Conservation (phyloP, 305 asterid genomes). For the Nicotiana rustica region DNA sequence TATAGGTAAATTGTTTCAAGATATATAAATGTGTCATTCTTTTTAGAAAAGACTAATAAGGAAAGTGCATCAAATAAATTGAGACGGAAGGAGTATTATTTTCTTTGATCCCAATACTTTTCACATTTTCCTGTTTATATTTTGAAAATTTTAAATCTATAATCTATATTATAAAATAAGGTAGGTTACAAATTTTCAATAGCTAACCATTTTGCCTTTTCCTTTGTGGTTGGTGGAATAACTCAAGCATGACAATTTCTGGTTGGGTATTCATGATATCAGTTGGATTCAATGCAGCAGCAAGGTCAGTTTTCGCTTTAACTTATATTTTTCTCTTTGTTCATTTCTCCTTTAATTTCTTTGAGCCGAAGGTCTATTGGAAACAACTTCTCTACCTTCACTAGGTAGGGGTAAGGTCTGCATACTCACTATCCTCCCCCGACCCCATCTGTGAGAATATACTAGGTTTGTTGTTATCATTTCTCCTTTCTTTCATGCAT, state of each 20-base stretch:
- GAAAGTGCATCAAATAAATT: no score
- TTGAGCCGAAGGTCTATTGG: no score
- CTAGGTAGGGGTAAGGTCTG: no score
- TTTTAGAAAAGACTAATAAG: no score
- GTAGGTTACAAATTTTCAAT: neutral
- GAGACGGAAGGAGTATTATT: neutral
- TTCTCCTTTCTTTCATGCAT: no score
- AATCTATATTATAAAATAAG: neutral
- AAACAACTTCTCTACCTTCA: no score
- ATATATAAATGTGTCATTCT: no score
- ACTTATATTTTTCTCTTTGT: neutral
- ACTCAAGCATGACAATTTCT: conserved; percentile 44
- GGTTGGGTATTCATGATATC: conserved; percentile 52
- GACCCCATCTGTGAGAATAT: no score
- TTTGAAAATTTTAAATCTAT: no score
- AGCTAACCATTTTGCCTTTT: conserved; percentile 15
- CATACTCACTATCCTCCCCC: no score
- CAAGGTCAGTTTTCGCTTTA: conserved; percentile 39
- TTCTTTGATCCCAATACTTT: neutral
- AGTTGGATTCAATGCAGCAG: conserved; percentile 54
- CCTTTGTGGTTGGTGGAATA: conserved; percentile 10
- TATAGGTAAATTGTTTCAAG: no score
- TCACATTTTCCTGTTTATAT: neutral
- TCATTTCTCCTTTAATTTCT: neutral
- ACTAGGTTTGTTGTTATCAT: no score